phyloP scores from a whole-genome alignment of 2,329 filamentous ascomycete species.

The Xylariales sp. region DNA sequence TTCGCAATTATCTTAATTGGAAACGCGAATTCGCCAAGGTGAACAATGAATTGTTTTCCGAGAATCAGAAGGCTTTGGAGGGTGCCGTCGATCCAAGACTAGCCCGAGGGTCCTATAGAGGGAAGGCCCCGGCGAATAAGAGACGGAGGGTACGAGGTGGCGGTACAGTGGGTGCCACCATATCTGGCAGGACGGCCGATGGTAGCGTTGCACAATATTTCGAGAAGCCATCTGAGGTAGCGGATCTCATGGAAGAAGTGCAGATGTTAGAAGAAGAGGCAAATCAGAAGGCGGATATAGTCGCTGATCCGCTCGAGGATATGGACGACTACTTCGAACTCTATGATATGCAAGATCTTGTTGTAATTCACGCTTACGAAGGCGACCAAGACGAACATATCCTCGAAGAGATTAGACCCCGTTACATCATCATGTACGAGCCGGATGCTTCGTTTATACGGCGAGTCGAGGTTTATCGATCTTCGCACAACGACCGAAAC shows the following conservation, averaged over 20 bases:
- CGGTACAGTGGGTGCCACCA: slow-evolving; percentile 67
- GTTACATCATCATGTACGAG: slow-evolving; percentile 99
- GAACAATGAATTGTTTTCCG: slow-evolving; percentile 79
- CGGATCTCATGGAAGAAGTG: slow-evolving; percentile 83
- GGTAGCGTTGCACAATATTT: slow-evolving; percentile 82
- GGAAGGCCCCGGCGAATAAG: slow-evolving; percentile 83
- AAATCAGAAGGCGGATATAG: slow-evolving; percentile 79
- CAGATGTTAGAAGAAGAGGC: slow-evolving; percentile 82
- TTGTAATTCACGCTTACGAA: slow-evolving; percentile 93
- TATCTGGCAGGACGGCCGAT: slow-evolving; percentile 73
- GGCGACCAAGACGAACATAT: slow-evolving; percentile 96
- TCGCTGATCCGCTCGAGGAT: slow-evolving; percentile 82
- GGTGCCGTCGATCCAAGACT: slow-evolving; percentile 70
- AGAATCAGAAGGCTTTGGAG: slow-evolving; percentile 81
- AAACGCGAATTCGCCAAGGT: slow-evolving; percentile 90
- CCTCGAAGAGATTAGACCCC: slow-evolving; percentile 92
- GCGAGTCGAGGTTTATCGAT: slow-evolving; percentile 93
- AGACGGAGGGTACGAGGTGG: slow-evolving; percentile 86
- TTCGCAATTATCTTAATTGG: slow-evolving; percentile 90
- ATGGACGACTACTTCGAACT: slow-evolving; percentile 94
- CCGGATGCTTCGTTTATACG: slow-evolving; percentile 95
- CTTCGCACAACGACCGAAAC: slow-evolving; percentile 88
- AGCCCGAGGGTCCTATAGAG: slow-evolving; percentile 61
- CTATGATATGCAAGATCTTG: slow-evolving; percentile 88
- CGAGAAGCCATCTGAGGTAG: slow-evolving; percentile 85